These are phyloP conservation scores for Cardiospermum halicacabum DNA, from an alignment of 345 rosid species.

Conservation along the genomic window DNA sequence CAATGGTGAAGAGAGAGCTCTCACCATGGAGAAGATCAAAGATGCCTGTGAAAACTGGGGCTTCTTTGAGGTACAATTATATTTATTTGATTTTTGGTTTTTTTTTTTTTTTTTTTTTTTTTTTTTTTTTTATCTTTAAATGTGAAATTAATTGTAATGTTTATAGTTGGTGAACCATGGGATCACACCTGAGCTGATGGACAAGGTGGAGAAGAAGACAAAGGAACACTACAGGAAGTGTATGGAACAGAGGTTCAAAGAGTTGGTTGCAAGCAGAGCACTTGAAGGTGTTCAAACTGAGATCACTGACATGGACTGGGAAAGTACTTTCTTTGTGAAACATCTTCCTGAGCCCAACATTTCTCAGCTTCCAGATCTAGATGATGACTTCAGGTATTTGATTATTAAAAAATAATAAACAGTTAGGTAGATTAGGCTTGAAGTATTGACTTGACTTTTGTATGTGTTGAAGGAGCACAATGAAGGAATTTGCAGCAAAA, in stretches of 20 bases:
- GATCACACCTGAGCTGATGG: slow-evolving; percentile 57
- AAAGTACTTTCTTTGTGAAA: slow-evolving; percentile 65
- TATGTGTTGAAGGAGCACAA: slow-evolving; percentile 42
- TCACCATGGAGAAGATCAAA: slow-evolving; percentile 62
- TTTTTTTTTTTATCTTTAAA: too few species aligned
- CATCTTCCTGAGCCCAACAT: slow-evolving; percentile 76
- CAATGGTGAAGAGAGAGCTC: slow-evolving; percentile 57
- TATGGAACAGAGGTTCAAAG: slow-evolving; percentile 83
- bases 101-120: too few species aligned
- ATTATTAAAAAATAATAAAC: not conserved
- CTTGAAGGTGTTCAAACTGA: slow-evolving; percentile 55
- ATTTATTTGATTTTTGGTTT: not conserved
- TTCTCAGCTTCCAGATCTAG: slow-evolving; percentile 65
- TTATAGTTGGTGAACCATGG: slow-evolving; percentile 74
- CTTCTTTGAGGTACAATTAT: slow-evolving; percentile 69
- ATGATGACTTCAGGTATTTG: slow-evolving; percentile 74
- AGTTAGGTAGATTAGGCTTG: not conserved
- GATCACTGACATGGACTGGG: slow-evolving; percentile 89
- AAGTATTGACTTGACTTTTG: not conserved
- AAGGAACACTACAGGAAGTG: slow-evolving; percentile 80
- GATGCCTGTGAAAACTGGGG: slow-evolving; percentile 99
- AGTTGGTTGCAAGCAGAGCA: slow-evolving; percentile 55
- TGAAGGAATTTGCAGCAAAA: slow-evolving; percentile 69
- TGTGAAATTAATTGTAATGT: too few species aligned
- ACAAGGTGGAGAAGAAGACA: slow-evolving; percentile 67